Percentiles rank a stretch among this genome's conserved stretches.
Evolutionary conservation across 2,329 filamentous ascomycete genomes (phyloP).

Genomic region (Aspergillus ruber): DNA sequence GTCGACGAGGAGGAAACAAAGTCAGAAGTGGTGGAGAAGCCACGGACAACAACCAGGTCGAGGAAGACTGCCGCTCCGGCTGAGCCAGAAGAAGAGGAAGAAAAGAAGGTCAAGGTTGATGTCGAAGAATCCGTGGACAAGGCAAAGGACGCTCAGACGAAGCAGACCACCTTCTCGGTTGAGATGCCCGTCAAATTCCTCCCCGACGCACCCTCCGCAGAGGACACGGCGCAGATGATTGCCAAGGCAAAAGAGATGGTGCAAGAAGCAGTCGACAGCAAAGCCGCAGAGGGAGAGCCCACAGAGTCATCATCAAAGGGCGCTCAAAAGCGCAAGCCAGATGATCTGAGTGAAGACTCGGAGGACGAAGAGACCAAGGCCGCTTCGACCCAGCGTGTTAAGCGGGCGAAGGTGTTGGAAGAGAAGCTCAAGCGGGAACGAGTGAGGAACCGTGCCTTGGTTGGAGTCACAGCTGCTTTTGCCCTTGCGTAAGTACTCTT

Average conservation of each 20-base stretch:
- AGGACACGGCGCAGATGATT: conserved; percentile 77
- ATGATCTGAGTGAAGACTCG: conserved; percentile 55
- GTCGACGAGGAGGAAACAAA: conserved; percentile 17
- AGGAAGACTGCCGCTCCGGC: conserved; percentile 13
- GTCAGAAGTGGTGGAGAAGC: conserved; percentile 20
- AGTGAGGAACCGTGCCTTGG: conserved; percentile 75
- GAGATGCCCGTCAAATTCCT: conserved; percentile 63
- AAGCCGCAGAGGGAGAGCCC: conserved; percentile 31
- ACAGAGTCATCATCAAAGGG: conserved; percentile 27
- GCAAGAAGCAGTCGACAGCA: conserved; percentile 55
- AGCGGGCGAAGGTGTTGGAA: conserved; percentile 66
- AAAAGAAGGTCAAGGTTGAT: conserved; percentile 58
- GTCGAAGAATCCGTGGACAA: conserved; percentile 58
- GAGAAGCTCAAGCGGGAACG: conserved; percentile 76
- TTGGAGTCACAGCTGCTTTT: conserved; percentile 80
- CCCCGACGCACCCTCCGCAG: conserved; percentile 63
- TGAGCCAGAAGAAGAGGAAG: conserved; percentile 11
- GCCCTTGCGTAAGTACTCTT: conserved; percentile 72
- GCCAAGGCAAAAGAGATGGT: conserved; percentile 86
- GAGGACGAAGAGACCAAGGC: conserved; percentile 36
- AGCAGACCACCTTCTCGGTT: conserved; percentile 66
- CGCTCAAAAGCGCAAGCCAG: conserved; percentile 65
- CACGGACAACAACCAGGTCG: conserved; percentile 15
- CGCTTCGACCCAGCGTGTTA: conserved; percentile 47
- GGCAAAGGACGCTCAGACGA: conserved; percentile 56